phyloP scores from a whole-genome alignment of 495 filamentous ascomycete genomes.

The Lophiostoma macrostomum region DNA sequence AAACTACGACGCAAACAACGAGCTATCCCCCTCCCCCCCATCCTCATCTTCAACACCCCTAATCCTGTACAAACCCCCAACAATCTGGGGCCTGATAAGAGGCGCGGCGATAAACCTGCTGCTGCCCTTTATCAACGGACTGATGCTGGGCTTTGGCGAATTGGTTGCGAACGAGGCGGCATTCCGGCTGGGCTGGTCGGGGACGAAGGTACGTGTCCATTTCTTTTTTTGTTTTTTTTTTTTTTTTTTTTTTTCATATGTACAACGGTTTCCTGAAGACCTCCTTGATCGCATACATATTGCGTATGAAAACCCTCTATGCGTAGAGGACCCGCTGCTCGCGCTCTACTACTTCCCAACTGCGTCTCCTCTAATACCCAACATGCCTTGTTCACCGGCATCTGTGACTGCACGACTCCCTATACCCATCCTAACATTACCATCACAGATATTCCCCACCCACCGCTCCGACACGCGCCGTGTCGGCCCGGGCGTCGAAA shows the following conservation, averaged over 20 bases:
- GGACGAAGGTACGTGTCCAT: conserved; percentile 86
- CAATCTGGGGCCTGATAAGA: conserved; percentile 75
- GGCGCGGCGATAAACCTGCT: conserved; percentile 93
- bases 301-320: too few species aligned
- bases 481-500: conserved; percentile 66
- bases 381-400: too few species aligned
- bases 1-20: conserved; percentile 74
- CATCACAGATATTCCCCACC: conserved; percentile 60
- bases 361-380: too few species aligned
- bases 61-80: conserved; percentile 86
- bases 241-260: too few species aligned
- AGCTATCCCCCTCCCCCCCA: conserved; percentile 57
- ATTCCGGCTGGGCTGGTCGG: conserved; percentile 86
- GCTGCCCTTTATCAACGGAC: conserved; percentile 91
- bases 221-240: too few species aligned
- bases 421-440: too few species aligned
- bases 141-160: conserved; percentile 98
- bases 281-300: not conserved
- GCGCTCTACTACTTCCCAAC: not conserved
- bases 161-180: conserved; percentile 93
- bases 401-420: too few species aligned
- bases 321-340: too few species aligned
- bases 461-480: conserved; percentile 52
- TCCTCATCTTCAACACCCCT: conserved; percentile 71
- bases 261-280: not conserved